Conservation (phyloP, 148 eudicot genomes). For the Fagopyrum esculentum region DNA sequence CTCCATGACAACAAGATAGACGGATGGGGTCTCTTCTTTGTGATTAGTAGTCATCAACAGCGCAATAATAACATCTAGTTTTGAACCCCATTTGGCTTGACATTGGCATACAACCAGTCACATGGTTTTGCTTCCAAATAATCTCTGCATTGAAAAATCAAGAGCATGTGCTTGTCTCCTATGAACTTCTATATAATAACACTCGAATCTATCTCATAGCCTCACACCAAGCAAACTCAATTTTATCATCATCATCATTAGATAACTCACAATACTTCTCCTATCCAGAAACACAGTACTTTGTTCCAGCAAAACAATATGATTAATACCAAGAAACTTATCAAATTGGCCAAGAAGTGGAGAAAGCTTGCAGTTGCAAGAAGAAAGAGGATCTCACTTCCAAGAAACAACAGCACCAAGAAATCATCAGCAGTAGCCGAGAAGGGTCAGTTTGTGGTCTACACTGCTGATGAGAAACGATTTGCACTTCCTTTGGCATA, state of each 20-base stretch:
- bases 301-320: background rate
- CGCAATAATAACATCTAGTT: no score
- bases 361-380: background rate
- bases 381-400: conserved; percentile 14
- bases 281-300: background rate
- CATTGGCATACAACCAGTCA: background rate
- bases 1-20: no score
- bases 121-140: background rate
- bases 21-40: no score
- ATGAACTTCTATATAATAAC: background rate
- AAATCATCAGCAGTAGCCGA: background rate
- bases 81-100: background rate
- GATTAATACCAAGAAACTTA: conserved; percentile 17
- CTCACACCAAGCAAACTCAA: background rate
- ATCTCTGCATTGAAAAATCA: background rate
- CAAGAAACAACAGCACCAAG: background rate
- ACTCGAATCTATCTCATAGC: background rate
- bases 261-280: background rate
- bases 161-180: background rate
- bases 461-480: conserved; percentile 14
- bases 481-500: conserved; percentile 4
- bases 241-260: background rate
- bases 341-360: conserved; percentile 17
- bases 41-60: no score
- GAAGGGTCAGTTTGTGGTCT: conserved; percentile 22